These are phyloP conservation scores for Mortierella sp. DNA, from an alignment of 371 early-diverging fungal species.

Conservation along the genomic window DNA sequence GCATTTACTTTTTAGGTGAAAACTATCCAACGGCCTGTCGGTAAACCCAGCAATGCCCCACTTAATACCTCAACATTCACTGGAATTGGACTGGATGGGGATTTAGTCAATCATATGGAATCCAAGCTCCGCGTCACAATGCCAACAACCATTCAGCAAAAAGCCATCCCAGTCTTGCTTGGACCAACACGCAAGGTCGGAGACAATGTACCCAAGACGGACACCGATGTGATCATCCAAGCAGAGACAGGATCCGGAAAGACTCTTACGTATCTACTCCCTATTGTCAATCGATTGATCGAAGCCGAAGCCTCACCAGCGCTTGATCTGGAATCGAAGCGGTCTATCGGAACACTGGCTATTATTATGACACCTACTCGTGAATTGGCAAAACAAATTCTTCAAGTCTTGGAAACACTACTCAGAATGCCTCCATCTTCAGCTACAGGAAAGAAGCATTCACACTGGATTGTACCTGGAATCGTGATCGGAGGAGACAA, in stretches of 20 bases:
- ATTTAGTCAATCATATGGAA: conserved; percentile 73
- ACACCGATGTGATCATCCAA: conserved; percentile 88
- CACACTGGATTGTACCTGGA: conserved; percentile 96
- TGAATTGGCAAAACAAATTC: conserved; percentile 98
- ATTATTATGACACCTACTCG: conserved; percentile 97
- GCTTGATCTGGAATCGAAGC: conserved; percentile 58
- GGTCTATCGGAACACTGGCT: conserved; percentile 78
- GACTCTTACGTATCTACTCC: conserved; percentile 96
- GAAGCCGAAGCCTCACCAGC: conserved; percentile 56
- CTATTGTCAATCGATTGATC: conserved; percentile 71
- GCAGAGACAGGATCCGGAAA: conserved; percentile 99
- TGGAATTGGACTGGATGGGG: conserved; percentile 79
- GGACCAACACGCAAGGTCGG: conserved; percentile 61
- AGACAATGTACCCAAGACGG: conserved; percentile 60
- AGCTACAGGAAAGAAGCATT: conserved; percentile 64
- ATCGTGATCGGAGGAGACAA: conserved; percentile 94
- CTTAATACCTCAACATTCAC: conserved; percentile 72
- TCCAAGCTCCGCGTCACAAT: conserved; percentile 73
- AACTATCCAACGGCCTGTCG: conserved; percentile 49
- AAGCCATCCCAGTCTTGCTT: conserved; percentile 72
- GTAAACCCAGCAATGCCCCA: conserved; percentile 70
- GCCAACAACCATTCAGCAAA: conserved; percentile 83
- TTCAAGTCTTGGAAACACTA: conserved; percentile 78
- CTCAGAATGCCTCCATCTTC: conserved; percentile 71
- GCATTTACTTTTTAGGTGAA: conserved; percentile 36